Conservation (phyloP, 106 monocot genomes). For the Dendrobium chrysotoxum region DNA sequence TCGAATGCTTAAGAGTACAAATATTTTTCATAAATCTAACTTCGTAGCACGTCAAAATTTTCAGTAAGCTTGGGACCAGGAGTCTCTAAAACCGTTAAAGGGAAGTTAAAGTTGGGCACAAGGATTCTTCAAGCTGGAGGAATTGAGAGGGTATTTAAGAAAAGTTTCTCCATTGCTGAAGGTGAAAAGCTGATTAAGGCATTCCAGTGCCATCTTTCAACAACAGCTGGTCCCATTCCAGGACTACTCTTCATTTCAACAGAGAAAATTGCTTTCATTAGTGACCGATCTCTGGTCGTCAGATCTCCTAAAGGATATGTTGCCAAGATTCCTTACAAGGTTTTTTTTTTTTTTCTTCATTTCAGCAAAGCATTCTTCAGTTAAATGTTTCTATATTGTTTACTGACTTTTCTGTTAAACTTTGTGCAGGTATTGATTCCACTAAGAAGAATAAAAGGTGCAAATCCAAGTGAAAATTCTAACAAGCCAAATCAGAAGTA, state of each 20-base stretch:
- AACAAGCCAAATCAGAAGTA: slow-evolving; percentile 48
- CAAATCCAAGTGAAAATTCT: slow-evolving; percentile 25
- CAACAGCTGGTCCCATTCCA: slow-evolving; percentile 44
- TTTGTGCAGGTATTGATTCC: slow-evolving; percentile 39
- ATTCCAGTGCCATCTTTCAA: slow-evolving; percentile 30
- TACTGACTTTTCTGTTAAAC: not conserved
- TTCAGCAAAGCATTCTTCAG: not conserved
- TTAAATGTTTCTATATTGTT: not conserved
- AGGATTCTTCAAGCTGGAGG: slow-evolving; percentile 36
- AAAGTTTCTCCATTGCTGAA: slow-evolving; percentile 18
- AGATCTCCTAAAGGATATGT: slow-evolving; percentile 20
- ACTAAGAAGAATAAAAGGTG: slow-evolving; percentile 31
- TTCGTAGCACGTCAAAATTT: not conserved
- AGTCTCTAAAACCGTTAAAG: slow-evolving; percentile 35
- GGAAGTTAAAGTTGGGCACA: slow-evolving; percentile 32
- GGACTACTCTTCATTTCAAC: slow-evolving; percentile 42
- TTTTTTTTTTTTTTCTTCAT: not conserved
- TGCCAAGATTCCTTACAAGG: slow-evolving; percentile 27
- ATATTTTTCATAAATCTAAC: not conserved
- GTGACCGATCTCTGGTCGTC: slow-evolving; percentile 24
- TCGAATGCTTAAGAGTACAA: not conserved
- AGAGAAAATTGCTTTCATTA: slow-evolving; percentile 35
- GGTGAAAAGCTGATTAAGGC: slow-evolving; percentile 32
- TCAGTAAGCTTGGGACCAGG: slow-evolving; percentile 30
- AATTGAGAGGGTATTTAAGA: slow-evolving; percentile 22